Percentiles rank a stretch among this genome's conserved stretches.
These are phyloP conservation scores for Leccinum fuscescens DNA, from an alignment of 1,284 basidiomycete genomes.

Conservation along the genomic window DNA sequence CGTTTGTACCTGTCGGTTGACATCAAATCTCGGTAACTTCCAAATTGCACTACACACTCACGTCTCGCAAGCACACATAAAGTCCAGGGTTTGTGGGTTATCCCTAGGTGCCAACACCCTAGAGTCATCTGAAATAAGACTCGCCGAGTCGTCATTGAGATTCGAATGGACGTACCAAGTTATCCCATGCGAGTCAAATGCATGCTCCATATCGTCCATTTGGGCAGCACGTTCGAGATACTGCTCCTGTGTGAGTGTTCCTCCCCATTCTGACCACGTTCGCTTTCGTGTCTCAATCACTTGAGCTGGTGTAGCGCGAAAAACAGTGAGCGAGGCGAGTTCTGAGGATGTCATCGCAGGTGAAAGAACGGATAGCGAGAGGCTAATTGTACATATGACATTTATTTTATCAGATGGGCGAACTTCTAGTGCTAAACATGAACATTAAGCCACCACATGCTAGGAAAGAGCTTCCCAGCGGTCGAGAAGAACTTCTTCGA, in stretches of 20 bases:
- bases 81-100: constrained; percentile 40
- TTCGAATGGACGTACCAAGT: constrained; percentile 34
- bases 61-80: constrained; percentile 48
- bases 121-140: not conserved
- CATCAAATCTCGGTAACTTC: not conserved
- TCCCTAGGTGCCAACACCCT: constrained; percentile 46
- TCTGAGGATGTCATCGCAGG: constrained; percentile 9
- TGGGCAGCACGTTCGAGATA: constrained; percentile 35
- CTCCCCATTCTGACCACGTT: constrained; percentile 38
- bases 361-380: not conserved
- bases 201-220: constrained; percentile 39
- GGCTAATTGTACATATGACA: not conserved
- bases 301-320: constrained; percentile 23
- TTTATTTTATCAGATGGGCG: constrained; percentile 1
- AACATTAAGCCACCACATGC: constrained; percentile 88
- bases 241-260: constrained; percentile 34
- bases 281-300: constrained; percentile 33
- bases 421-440: constrained; percentile 74
- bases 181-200: constrained; percentile 34
- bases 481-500: constrained; percentile 90
- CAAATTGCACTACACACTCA: constrained; percentile 21
- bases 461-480: constrained; percentile 83
- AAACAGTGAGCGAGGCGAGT: constrained; percentile 21
- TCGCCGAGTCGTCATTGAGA: not conserved
- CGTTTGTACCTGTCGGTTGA: constrained; percentile 22